phyloP scores from a whole-genome alignment of 176 grass and related monocot genomes.

The Triticum aestivum region DNA sequence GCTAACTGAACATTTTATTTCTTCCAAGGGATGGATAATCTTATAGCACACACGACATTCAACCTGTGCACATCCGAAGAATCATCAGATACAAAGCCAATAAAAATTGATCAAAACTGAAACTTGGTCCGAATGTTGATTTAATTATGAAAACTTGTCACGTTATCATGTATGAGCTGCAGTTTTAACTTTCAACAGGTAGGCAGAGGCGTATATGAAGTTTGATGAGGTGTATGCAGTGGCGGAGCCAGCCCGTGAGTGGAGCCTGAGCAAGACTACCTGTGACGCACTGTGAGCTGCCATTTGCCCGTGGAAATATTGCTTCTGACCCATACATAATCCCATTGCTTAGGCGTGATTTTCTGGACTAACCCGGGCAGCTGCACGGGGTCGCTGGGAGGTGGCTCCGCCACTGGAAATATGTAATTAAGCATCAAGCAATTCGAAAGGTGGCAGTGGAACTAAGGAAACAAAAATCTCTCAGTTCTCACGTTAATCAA shows the following conservation, averaged over 20 bases:
- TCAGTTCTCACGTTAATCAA: neutral
- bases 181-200: neutral
- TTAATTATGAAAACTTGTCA: neutral
- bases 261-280: too few species aligned
- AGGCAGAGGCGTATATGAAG: neutral
- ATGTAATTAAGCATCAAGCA: neutral
- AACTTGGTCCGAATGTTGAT: slow-evolving; percentile 1
- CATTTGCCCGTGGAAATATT: too few species aligned
- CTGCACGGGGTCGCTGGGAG: too few species aligned
- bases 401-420: neutral
- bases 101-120: slow-evolving; percentile 14
- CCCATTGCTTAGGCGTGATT: too few species aligned
- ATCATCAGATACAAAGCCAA: slow-evolving; percentile 21
- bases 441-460: neutral
- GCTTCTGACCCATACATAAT: too few species aligned
- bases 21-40: slow-evolving; percentile 62
- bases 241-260: too few species aligned
- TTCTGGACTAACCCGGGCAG: too few species aligned
- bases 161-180: neutral
- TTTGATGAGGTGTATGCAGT: neutral
- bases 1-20: slow-evolving; percentile 59
- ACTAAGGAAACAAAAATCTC: neutral
- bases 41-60: slow-evolving; percentile 68
- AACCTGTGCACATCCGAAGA: slow-evolving; percentile 57
- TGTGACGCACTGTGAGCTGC: too few species aligned